Evolutionary conservation across 148 eudicot species (phyloP), one percentile per base, ranked within the genome.

Genomic region (Dysphania ambrosioides): DNA sequence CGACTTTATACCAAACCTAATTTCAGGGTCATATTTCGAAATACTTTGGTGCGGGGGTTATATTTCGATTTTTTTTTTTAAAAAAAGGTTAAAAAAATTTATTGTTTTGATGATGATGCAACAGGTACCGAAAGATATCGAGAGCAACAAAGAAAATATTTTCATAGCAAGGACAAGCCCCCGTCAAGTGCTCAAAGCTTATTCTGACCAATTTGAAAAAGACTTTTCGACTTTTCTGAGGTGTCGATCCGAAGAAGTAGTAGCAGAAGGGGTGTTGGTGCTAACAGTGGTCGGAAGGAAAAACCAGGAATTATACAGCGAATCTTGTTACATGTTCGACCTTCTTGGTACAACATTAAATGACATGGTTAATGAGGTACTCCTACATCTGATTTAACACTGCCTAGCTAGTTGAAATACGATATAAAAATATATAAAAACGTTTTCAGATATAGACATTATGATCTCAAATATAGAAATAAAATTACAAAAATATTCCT

Each of bases 301-400:
- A 71, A 83, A 76, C 29, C 81, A 84, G 0, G 87, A 86, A 76
- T 81, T 83, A 21, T 59, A 78, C 8, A 74, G 77, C 42, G 80
- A 79, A 49, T 73, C 87, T 24, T 80, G 77, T 72, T 76, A 75
- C 64, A 72, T 84, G 36, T 88, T 80, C 80, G 88, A 90, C 34
- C 75, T 88, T 51, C 38, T 90, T 42, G 88, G 83, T 31, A 40
- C 40, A 5, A 82, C 79, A 5, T 88, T 90, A 34, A 82, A 72
- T 41, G 72, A 88, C 49, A 79, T 90, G 88, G 88, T 82, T n/a
- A 23, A 29, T 2, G 83, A 90, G 89, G 94, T 89, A 89, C 23
- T n/a, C 42, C 42, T 38, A 4, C 42, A 3, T 38, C 5, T 38
- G 42, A 3, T 8, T 8, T 38, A 3, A 8, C 8, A 4, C 8